A percentile compares a stretch with the other conserved stretches of the same genome.
These are phyloP conservation scores for Boletus rufocinnamomeus DNA, from an alignment of 768 basidiomycete genomes.

Conservation along the genomic window DNA sequence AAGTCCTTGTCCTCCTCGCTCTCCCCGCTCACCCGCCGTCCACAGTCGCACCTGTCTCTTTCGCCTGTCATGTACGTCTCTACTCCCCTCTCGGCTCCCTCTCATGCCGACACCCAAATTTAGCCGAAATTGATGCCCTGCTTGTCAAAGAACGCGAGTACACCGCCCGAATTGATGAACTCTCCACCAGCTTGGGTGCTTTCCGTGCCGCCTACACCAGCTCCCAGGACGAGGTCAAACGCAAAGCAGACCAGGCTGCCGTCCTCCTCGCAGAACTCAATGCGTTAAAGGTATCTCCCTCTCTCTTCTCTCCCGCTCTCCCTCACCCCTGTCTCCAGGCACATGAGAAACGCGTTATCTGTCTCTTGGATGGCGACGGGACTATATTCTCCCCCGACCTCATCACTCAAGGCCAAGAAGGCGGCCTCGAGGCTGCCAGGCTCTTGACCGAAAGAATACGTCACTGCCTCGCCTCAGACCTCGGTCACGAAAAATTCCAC, in stretches of 20 bases:
- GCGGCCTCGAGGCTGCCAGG: constrained; percentile 58
- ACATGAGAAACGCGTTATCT: constrained; percentile 40
- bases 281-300: constrained; percentile 26
- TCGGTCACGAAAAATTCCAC: constrained; percentile 39
- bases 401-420: constrained; percentile 54
- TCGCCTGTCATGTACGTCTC: constrained; percentile 12
- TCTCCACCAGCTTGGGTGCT: constrained; percentile 26
- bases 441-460: constrained; percentile 40
- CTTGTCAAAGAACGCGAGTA: constrained; percentile 29
- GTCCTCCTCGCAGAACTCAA: constrained; percentile 30
- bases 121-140: constrained; percentile 34
- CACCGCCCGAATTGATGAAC: constrained; percentile 20
- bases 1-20: background rate
- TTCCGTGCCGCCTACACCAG: constrained; percentile 32
- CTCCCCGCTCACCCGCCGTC: background rate
- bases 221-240: constrained; percentile 24
- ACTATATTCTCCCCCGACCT: constrained; percentile 58
- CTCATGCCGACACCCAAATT: background rate
- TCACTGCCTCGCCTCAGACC: constrained; percentile 22
- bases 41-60: constrained; percentile 8
- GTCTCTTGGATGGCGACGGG: constrained; percentile 65
- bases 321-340: constrained; percentile 11
- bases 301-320: background rate
- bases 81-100: background rate
- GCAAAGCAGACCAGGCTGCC: constrained; percentile 13